phyloP scores from a whole-genome alignment of 2,329 filamentous ascomycete genomes.

The Grosmannia penicillata region DNA sequence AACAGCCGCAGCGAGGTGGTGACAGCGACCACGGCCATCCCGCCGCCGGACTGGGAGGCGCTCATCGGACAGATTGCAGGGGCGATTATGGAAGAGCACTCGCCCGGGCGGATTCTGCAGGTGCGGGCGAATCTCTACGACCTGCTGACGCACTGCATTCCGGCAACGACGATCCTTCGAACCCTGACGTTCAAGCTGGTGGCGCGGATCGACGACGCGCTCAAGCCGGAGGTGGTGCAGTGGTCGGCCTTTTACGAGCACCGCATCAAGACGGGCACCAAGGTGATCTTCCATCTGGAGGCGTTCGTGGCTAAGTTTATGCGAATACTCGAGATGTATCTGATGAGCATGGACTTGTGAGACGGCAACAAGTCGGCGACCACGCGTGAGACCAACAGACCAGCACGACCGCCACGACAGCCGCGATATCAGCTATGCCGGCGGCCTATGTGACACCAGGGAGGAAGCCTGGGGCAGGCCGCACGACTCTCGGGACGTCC shows the following conservation, averaged over 20 bases:
- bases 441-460: no score
- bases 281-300: constrained; percentile 96
- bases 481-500: no score
- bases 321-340: constrained; percentile 82
- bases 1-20: constrained; percentile 59
- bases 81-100: constrained; percentile 85
- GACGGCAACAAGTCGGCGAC: background rate
- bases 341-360: constrained; percentile 71
- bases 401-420: background rate
- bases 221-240: constrained; percentile 85
- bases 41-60: constrained; percentile 93
- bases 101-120: constrained; percentile 74
- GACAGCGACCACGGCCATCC: constrained; percentile 74
- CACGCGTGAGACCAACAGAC: background rate
- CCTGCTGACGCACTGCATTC: constrained; percentile 91
- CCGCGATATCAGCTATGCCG: no score
- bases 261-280: constrained; percentile 76
- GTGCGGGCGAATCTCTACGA: constrained; percentile 95
- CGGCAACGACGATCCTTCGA: constrained; percentile 84
- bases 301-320: constrained; percentile 99
- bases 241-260: constrained; percentile 98
- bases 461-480: no score
- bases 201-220: constrained; percentile 67
- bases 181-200: constrained; percentile 90
- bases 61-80: constrained; percentile 79